Conservation (phyloP, 345 rosid genomes). For the Citrus sp. region DNA sequence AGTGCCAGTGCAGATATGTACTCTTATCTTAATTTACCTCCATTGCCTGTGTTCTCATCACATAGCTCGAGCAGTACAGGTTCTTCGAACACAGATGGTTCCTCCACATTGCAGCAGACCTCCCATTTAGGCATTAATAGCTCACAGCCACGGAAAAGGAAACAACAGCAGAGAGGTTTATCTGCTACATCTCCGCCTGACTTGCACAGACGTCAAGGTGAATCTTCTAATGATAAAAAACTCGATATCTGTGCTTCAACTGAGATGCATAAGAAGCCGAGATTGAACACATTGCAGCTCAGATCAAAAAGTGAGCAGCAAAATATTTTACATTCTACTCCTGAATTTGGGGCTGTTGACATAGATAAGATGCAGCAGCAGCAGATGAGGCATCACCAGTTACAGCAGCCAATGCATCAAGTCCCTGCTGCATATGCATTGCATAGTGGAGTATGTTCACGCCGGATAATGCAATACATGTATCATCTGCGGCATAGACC, state of each 20-base stretch:
- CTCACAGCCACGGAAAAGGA: conserved; percentile 2
- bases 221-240: background rate
- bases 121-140: background rate
- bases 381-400: conserved; percentile 9
- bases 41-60: conserved; percentile 1
- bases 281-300: conserved; percentile 10
- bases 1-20: background rate
- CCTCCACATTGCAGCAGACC: background rate
- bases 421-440: conserved; percentile 2
- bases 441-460: conserved; percentile 14
- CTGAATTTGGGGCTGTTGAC: conserved; percentile 1
- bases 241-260: background rate
- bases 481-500: conserved; percentile 26
- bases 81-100: background rate
- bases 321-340: conserved; percentile 3
- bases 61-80: background rate
- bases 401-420: conserved; percentile 4
- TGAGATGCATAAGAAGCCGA: conserved; percentile 11
- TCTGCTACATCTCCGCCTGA: background rate
- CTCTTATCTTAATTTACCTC: background rate
- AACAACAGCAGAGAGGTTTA: background rate
- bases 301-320: conserved; percentile 6
- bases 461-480: conserved; percentile 24
- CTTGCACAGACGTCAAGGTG: background rate
- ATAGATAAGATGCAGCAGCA: conserved; percentile 12